A percentile compares a stretch with the other conserved stretches of the same genome.
These are phyloP conservation scores for Drosera spatulata DNA, from an alignment of 179 eudicot genomes.

Conservation along the genomic window DNA sequence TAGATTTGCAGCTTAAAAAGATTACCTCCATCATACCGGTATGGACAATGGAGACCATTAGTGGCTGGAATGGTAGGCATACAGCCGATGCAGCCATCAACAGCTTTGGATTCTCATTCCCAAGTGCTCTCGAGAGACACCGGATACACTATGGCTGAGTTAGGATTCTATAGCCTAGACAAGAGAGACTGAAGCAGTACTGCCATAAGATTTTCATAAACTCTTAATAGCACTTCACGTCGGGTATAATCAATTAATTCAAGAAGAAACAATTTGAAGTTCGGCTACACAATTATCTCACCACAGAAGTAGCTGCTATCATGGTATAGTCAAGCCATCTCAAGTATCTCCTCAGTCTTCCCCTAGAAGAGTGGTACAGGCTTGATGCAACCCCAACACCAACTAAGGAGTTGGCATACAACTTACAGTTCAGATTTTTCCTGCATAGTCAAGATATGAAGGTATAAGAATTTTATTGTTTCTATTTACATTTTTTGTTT, in stretches of 20 bases:
- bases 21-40: slow-evolving; percentile 98
- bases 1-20: neutral
- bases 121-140: slow-evolving; percentile 86
- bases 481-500: too few species aligned
- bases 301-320: slow-evolving; percentile 95
- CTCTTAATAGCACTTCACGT: too few species aligned
- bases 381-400: slow-evolving; percentile 95
- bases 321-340: slow-evolving; percentile 96
- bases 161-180: neutral
- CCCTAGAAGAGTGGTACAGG: slow-evolving; percentile 87
- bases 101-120: slow-evolving; percentile 69
- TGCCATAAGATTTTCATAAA: too few species aligned
- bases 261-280: too few species aligned
- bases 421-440: slow-evolving; percentile 64
- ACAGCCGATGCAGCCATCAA: slow-evolving; percentile 94
- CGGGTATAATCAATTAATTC: too few species aligned
- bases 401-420: slow-evolving; percentile 88
- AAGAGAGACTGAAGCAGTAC: too few species aligned
- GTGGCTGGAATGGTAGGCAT: slow-evolving; percentile 78
- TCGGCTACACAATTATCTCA: slow-evolving; percentile 17
- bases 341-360: slow-evolving; percentile 58
- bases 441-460: slow-evolving; percentile 28
- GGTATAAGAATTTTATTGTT: too few species aligned
- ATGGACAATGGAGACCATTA: slow-evolving; percentile 93
- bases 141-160: slow-evolving; percentile 11